Evolutionary conservation across 345 rosid species (phyloP).

Genomic region (Citrus cavaleriei): DNA sequence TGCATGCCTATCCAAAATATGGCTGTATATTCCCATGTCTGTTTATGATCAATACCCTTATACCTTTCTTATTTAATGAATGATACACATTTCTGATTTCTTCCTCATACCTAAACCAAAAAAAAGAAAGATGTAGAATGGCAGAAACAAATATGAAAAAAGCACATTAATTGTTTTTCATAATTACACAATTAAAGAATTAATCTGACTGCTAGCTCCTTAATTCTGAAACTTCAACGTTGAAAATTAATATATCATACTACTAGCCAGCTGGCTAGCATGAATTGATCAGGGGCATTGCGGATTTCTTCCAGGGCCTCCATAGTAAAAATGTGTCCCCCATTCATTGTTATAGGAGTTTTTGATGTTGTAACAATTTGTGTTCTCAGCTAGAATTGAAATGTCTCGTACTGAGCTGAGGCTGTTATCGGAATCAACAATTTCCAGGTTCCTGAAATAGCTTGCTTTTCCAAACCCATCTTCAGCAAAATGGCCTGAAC

Average conservation of each 20-base stretch:
- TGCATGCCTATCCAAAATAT: slow-evolving; percentile 8
- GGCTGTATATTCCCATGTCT: slow-evolving; percentile 30
- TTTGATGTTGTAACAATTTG: slow-evolving; percentile 82
- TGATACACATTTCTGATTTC: slow-evolving; percentile 10
- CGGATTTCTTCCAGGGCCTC: slow-evolving; percentile 85
- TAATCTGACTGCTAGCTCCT: neutral
- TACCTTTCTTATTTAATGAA: slow-evolving; percentile 1
- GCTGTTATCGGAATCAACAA: slow-evolving; percentile 87
- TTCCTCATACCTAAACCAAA: neutral
- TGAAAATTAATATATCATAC: neutral
- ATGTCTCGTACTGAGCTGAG: slow-evolving; percentile 60
- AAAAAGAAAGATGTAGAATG: neutral
- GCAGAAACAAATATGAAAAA: slow-evolving; percentile 37
- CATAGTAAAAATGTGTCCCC: slow-evolving; percentile 92
- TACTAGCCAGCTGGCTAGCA: neutral
- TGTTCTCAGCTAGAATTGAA: slow-evolving; percentile 75
- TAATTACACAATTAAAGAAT: slow-evolving; percentile 43
- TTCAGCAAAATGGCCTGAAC: slow-evolving; percentile 87
- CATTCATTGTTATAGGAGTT: slow-evolving; percentile 74
- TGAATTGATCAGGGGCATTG: slow-evolving; percentile 50
- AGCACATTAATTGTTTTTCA: slow-evolving; percentile 14
- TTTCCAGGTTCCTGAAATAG: slow-evolving; percentile 83
- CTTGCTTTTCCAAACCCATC: slow-evolving; percentile 84
- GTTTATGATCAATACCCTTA: slow-evolving; percentile 18
- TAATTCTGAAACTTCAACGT: neutral